A percentile compares a stretch with the other conserved stretches of the same genome.
phyloP scores from a whole-genome alignment of 164 flowering plant species.

The Platanus orientalis region DNA sequence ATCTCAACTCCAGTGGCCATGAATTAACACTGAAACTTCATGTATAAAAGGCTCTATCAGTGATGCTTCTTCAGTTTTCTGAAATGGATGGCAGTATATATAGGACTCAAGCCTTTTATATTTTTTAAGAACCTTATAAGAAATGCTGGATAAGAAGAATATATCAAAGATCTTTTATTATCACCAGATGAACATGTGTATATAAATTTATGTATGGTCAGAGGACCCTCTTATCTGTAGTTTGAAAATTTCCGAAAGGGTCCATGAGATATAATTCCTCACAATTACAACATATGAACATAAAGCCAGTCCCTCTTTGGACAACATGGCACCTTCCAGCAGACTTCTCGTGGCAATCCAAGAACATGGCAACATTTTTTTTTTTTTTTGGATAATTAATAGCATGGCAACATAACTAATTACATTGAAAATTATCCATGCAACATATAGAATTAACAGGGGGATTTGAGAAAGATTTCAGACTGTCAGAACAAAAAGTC shows the following conservation, averaged over 20 bases:
- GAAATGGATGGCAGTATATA: too few species aligned
- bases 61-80: too few species aligned
- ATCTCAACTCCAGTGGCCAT: too few species aligned
- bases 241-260: conserved; percentile 5
- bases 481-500: conserved; percentile 19
- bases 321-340: conserved; percentile 4
- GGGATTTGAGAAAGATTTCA: conserved; percentile 2
- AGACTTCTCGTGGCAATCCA: conserved; percentile 1
- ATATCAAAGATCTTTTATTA: background rate
- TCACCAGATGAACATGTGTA: background rate
- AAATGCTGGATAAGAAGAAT: too few species aligned
- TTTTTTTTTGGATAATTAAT: too few species aligned
- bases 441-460: background rate
- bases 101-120: too few species aligned
- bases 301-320: conserved; percentile 4
- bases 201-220: background rate
- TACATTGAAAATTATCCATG: background rate
- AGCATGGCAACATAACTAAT: background rate
- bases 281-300: conserved; percentile 29
- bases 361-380: too few species aligned
- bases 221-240: background rate
- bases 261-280: background rate
- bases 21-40: too few species aligned
- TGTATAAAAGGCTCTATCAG: too few species aligned
- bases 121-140: too few species aligned